Base-by-base conservation (phyloP, 2,329 filamentous ascomycete genomes). In the Venturia asperata region DNA sequence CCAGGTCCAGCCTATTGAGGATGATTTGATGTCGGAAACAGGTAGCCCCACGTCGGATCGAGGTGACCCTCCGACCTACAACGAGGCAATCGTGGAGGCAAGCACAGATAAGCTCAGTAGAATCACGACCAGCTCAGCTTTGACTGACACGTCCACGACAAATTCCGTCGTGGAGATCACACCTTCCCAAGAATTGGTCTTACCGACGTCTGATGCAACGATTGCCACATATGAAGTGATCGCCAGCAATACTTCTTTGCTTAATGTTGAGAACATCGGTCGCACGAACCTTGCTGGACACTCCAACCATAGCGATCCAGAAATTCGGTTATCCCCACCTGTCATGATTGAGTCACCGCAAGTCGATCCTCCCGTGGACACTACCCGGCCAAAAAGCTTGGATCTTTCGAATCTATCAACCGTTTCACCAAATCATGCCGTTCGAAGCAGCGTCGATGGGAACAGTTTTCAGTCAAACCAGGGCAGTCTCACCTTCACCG, bases 1-100 rank as follows among this genome's bases (percentile, higher is more conserved):
- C 72, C 93, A 97, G 74, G 90, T 97, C 49, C 84, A 95, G 39
- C 92, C 93, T 0, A 91, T 95, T 71, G 85, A 91, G 39, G 89
- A 92, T 65, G 83, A 88, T 77, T n/a, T 60, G 67, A 69, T 13
- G 68, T 74, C 67, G 72, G 74, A 21, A 72, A 74, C 61, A 24
- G 45, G 45, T 58, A 55, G 43, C 63, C 13, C 30, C 15, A 63
- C 6, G 58, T 65, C 10, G 62, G 68, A 64, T 15, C 21, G 21
- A 60, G 72, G 71, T 56, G 71, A 73, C 62, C 74, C 78, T 43
- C 79, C 79, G 0, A 73, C 68, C 5, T 81, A 81, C 64, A 70
- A 72, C 13, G 79, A 79, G 68, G 74, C 74, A 17, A 19, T 42
- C 42, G 39, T 49, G 47, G 49, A 64, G 3, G 17, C 41, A 11